Evolutionary conservation across 2,329 filamentous ascomycete genomes (phyloP).

Genomic region (Ambrosiella xylebori): DNA sequence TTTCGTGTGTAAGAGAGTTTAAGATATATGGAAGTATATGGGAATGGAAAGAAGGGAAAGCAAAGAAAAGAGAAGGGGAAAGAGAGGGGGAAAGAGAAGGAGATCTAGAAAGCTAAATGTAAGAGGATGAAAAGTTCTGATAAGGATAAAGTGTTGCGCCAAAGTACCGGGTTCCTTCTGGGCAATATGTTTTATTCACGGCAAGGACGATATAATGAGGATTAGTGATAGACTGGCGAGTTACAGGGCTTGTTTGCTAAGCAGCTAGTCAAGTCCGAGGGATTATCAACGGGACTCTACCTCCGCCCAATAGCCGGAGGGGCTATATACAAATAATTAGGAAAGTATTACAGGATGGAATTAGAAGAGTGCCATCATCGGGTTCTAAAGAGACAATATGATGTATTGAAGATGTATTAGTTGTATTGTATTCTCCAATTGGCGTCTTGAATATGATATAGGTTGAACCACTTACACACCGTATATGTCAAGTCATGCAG

Average conservation of each 20-base stretch:
- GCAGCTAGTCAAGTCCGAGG: neutral
- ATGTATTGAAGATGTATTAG: no score
- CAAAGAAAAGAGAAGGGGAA: neutral
- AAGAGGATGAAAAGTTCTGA: neutral
- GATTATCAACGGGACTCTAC: neutral
- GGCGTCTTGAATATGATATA: no score
- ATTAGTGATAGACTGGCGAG: neutral
- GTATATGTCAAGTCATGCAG: no score
- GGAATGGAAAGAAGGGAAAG: neutral
- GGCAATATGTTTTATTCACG: neutral
- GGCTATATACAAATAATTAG: neutral
- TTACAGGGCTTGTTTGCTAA: neutral
- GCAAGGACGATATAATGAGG: neutral
- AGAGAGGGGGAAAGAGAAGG: neutral
- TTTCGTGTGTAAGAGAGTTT: neutral
- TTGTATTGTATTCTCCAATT: no score
- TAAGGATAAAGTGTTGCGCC: neutral
- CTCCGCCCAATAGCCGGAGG: neutral
- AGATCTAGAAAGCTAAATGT: neutral
- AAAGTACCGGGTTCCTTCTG: neutral
- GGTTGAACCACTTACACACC: no score
- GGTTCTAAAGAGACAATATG: neutral
- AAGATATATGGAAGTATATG: neutral
- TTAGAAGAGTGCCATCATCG: neutral
- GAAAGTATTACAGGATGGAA: neutral